Base-by-base conservation (phyloP, 192 early-diverging fungal genomes). In the Dimargaris verticillata region DNA sequence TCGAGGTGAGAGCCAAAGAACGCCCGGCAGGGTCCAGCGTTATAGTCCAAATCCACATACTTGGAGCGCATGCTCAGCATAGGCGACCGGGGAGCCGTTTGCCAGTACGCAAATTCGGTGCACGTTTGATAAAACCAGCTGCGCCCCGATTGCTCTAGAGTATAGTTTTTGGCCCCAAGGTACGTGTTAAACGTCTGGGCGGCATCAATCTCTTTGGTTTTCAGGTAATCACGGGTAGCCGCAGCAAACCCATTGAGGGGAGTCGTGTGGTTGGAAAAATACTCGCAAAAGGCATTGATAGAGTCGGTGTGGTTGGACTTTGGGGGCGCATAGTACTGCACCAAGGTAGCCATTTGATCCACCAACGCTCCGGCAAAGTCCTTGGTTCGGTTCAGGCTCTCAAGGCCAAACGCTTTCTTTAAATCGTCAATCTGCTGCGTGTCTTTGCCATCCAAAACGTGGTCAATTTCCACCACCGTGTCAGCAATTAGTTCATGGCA, bases 41-140 rank as follows among this genome's bases (percentile, higher is more conserved):
- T 70, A 63, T 70, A 73, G 28, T 68, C 66, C 9, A 64, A 58
- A 3, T 72, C 73, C 53, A 77, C 65, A 44, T 68, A 71, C 38
- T 68, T 66, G 18, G 74, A 67, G 44, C 67, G 63, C 55, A 76
- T 67, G n/a, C 73, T 66, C 44, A 69, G 67, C 48, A 70, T 60
- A 14, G 78, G 74, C 26, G 61, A 58, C 13, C 52, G 74, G 0
- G 73, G 69, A 10, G 74, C 72, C n/a, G 66, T 64, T 68, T 82
- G 83, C 63, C 79, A 80, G 63, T 80, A 88, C 2, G 81, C 86
- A 44, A 83, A 80, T 66, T 88, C 79, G 58, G 75, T 82, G 61
- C 86, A 88, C 11, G 74, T 77, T 54, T 85, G 86, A 70, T 79
- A 88, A 38, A 71, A 75, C 78, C 79, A 81, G 65, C 74, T 64